phyloP scores from a whole-genome alignment of 208 protist species.

The Leishmania turanica region DNA sequence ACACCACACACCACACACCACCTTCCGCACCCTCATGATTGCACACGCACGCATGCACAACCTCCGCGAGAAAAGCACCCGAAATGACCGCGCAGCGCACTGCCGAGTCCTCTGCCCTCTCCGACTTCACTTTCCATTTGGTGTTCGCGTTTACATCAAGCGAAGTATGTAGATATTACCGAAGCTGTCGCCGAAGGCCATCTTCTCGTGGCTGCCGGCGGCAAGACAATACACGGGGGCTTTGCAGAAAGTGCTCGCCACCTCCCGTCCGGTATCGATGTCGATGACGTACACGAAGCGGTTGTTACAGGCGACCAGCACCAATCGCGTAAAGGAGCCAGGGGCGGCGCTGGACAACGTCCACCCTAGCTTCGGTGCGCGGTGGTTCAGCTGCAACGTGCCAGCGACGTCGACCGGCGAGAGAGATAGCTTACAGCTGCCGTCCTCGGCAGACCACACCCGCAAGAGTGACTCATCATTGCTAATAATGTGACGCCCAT shows the following conservation, averaged over 20 bases:
- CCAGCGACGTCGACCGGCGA: constrained; percentile 54
- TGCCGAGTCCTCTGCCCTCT: not conserved
- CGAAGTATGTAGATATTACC: constrained; percentile 80
- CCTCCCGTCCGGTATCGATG: constrained; percentile 67
- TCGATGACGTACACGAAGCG: constrained; percentile 88
- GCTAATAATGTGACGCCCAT: constrained; percentile 85
- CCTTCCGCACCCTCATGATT: not conserved
- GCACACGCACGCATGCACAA: not conserved
- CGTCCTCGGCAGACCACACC: constrained; percentile 74
- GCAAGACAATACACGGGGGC: constrained; percentile 89
- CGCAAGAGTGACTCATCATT: constrained; percentile 84
- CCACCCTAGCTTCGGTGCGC: constrained; percentile 61
- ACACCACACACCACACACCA: no score
- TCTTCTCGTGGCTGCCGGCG: constrained; percentile 44
- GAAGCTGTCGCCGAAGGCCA: constrained; percentile 85
- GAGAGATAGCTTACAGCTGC: constrained; percentile 60
- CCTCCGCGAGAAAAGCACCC: not conserved
- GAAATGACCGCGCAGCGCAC: not conserved
- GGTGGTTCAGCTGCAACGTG: constrained; percentile 29
- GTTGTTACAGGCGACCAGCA: constrained; percentile 83
- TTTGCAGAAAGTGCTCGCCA: constrained; percentile 71
- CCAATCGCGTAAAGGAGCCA: constrained; percentile 70
- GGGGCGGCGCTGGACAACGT: constrained; percentile 78
- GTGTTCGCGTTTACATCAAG: constrained; percentile 1
- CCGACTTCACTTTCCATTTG: not conserved